Evolutionary conservation across 768 basidiomycete genomes (phyloP), one percentile per base, ranked within the genome.

Genomic region (Grammothele lineata): DNA sequence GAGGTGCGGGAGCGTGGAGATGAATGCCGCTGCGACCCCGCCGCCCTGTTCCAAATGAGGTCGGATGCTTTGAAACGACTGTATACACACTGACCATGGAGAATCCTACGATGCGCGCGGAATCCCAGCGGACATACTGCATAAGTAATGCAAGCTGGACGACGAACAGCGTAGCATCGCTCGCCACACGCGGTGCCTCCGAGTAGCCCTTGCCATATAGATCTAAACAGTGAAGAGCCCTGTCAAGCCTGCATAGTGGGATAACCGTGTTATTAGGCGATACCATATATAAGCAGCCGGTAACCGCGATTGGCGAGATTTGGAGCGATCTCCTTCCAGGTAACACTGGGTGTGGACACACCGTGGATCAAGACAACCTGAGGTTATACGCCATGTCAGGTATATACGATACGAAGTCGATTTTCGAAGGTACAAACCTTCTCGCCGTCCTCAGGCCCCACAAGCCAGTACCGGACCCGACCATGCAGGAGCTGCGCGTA

Each of bases 171-270:
- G 70, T 68, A 1, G 78, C 65, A 51, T 85, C 73, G 60, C 85
- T 86, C 3, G 73, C 73, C 11, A 74, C 77, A 19, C 80, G 71
- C 1, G 88, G 87, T 1, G 87, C 86, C 45, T 87, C 87, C 1
- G 86, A 86, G 63, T 90, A 92, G 4, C 88, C 88, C 40, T 89
- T 76, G 14, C 88, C 89, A 51, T 86, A 89, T n/a, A 88, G 68
- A 65, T 92, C 88, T 88, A 50, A 18, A 11, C 8, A 14, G 23
- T 39, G 18, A 25, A n/a, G n/a, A n/a, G 37, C 9, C 14, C 18
- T 15, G n/a, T n/a, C n/a, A n/a, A n/a, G n/a, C n/a, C n/a, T n/a
- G n/a, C n/a, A n/a, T 15, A 15, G 5, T 32, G 3, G 9, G 39
- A 23, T 26, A 19, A 19, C 4, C 19, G 40, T 5, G n/a, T n/a